These are phyloP conservation scores for Aspergillus arachidicola DNA, from an alignment of 2,329 filamentous ascomycete species.

Conservation along the genomic window DNA sequence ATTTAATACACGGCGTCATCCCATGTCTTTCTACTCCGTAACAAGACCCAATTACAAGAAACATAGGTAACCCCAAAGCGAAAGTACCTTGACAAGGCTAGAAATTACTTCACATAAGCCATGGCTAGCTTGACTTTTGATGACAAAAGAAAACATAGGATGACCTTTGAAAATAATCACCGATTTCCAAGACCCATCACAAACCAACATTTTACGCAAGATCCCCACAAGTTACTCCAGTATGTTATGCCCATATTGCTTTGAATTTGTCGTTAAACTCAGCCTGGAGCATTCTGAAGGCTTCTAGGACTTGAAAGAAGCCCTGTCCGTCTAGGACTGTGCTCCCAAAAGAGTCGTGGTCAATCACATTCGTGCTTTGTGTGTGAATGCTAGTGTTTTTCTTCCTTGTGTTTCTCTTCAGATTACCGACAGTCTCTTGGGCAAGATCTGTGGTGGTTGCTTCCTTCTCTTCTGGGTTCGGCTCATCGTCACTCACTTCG, in stretches of 20 bases:
- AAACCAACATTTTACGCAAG: too few relatives aligned
- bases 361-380: not conserved
- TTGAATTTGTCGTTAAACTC: conserved; percentile 41
- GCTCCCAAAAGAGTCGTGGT: not conserved
- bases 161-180: too few relatives aligned
- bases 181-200: too few relatives aligned
- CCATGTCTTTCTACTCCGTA: too few relatives aligned
- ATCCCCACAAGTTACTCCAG: too few relatives aligned
- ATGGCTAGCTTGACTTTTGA: too few relatives aligned
- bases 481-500: conserved; percentile 13
- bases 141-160: too few relatives aligned
- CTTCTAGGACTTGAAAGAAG: conserved; percentile 27
- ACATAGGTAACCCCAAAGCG: too few relatives aligned
- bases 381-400: conserved; percentile 5
- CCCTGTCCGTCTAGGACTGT: conserved; percentile 1
- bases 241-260: conserved; percentile 33
- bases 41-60: too few relatives aligned
- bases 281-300: conserved; percentile 31
- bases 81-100: too few relatives aligned
- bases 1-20: too few relatives aligned
- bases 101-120: too few relatives aligned
- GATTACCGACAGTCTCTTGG: not conserved
- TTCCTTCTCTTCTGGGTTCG: not conserved
- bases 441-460: not conserved
- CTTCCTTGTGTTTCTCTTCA: not conserved